A percentile compares a stretch with the other conserved stretches of the same genome.
phyloP scores from a whole-genome alignment of 176 grass and related monocot species.

The Cymbopogon citratus region DNA sequence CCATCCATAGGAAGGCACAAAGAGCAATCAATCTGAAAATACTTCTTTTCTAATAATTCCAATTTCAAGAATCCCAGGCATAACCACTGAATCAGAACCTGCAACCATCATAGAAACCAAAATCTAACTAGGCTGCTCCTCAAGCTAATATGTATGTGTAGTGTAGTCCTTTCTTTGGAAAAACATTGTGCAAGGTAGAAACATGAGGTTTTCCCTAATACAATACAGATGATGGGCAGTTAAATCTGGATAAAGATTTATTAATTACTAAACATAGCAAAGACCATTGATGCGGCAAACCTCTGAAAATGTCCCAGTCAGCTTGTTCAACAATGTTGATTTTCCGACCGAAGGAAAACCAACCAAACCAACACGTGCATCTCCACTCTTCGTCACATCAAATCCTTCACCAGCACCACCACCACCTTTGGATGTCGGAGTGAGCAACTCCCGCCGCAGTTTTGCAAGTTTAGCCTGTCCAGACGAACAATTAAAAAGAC shows the following conservation, averaged over 20 bases:
- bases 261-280: neutral
- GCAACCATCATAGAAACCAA: neutral
- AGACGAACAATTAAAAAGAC: constrained; percentile 24
- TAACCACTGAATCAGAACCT: neutral
- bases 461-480: constrained; percentile 93
- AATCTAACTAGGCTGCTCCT: neutral
- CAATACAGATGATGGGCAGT: neutral
- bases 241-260: constrained; percentile 8
- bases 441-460: constrained; percentile 72
- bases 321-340: constrained; percentile 95
- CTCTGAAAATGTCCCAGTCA: constrained; percentile 97
- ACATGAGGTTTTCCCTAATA: neutral
- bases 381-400: constrained; percentile 95
- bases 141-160: neutral
- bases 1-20: neutral
- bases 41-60: neutral
- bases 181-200: neutral
- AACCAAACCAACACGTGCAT: constrained; percentile 90
- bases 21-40: neutral
- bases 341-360: constrained; percentile 97
- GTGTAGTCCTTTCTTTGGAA: too few relatives aligned
- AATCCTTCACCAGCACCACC: constrained; percentile 91
- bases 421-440: constrained; percentile 76
- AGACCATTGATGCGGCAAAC: constrained; percentile 35
- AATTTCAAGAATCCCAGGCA: neutral